Base-by-base conservation (phyloP, 306 rosid genomes). In the Astragalus membranaceus region DNA sequence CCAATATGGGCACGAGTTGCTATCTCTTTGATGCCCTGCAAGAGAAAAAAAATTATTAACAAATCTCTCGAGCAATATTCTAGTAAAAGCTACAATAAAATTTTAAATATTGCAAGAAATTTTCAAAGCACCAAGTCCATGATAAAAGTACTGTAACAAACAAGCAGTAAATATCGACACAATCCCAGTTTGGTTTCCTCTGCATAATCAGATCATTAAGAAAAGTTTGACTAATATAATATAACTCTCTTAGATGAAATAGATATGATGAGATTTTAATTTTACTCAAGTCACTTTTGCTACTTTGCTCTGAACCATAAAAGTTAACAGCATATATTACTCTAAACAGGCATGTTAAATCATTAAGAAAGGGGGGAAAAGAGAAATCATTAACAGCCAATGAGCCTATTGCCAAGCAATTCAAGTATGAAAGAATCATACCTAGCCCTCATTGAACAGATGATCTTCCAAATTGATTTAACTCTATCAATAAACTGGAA, bases 1-100 rank as follows among this genome's bases (percentile, higher is more conserved):
- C 91, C 79, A 80, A 91, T 79, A n/a, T 80, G 62, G 44, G 80
- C 82, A 71, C 72, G 82, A 53, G 48, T 61, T 70, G 85, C 46
- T 47, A 78, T 37, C 42, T 95, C 99, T 81, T 87, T 91, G 52
- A 85, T 70, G 64, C 73, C 83, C 99, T 95, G 77, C 55, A 73
- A 57, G 79, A 73, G 30, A 67, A 11, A 78, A 12, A 55, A 78
- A 63, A 41, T 48, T 42, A 73, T 48, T 11, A 33, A 4, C n/a
- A 20, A 63, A 32, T 67, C 32, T 67, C 29, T 55, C 36, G 51
- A 16, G 52, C n/a, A 59, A 66, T 39, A 49, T 36, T 60, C 41
- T 16, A 70, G 57, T 55, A 41, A 47, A 39, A 64, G 2, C 46
- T 26, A 60, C 42, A 67, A 44, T 15, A 60, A 51, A 69, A 16